Conservation (phyloP, 805 yeast species). For the Naumovozyma castellii region DNA sequence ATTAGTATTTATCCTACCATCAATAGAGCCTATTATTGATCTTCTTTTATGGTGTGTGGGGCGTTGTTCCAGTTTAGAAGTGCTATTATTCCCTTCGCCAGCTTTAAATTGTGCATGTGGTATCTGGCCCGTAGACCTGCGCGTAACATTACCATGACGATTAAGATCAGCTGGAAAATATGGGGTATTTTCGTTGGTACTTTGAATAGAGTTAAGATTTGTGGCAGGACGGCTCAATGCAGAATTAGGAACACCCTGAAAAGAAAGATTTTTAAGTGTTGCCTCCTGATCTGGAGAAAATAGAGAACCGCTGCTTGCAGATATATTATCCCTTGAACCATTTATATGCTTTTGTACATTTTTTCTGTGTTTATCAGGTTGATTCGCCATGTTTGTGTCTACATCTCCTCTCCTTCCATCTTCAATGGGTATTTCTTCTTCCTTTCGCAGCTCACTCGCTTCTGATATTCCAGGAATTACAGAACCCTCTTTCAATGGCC, state of each 20-base stretch:
- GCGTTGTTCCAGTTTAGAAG: neutral
- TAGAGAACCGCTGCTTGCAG: neutral
- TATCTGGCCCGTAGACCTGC: neutral
- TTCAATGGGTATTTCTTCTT: no score
- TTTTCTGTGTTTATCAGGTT: no score
- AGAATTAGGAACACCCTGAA: constrained; percentile 27
- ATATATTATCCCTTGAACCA: no score
- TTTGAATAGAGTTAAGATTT: neutral
- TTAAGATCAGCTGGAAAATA: neutral
- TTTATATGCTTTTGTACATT: no score
- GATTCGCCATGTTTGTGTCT: no score
- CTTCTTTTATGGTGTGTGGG: neutral
- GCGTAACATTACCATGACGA: neutral
- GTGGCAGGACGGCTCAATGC: neutral
- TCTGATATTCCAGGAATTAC: neutral
- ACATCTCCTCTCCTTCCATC: no score
- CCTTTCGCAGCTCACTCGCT: no score
- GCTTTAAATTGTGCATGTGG: neutral
- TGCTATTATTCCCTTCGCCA: no score
- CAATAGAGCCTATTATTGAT: constrained; percentile 4
- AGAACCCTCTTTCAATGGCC: neutral
- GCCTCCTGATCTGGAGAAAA: constrained; percentile 22
- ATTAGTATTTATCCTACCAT: neutral
- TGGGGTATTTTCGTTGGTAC: neutral
- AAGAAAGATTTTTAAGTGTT: constrained; percentile 20